phyloP scores from a whole-genome alignment of 352 stramenopile genomes.

The Aphanomyces astaci region DNA sequence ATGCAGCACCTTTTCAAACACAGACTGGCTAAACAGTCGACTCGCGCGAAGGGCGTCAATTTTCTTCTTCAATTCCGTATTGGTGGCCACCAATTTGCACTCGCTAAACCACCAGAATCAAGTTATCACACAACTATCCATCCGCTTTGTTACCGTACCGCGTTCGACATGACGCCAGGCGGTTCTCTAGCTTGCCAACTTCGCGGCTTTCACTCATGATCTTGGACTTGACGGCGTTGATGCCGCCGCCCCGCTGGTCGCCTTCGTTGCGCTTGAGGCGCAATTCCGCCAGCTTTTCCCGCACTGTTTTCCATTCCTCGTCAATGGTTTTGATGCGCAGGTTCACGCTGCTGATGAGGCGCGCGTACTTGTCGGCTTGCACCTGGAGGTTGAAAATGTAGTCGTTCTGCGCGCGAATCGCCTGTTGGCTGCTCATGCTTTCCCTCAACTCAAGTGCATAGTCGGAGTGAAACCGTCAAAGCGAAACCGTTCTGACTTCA shows the following conservation, averaged over 20 bases:
- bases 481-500: not conserved
- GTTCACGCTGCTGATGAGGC: conserved; percentile 61
- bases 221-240: conserved; percentile 55
- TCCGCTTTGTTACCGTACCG: conserved; percentile 11
- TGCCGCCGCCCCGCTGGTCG: conserved; percentile 60
- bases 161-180: conserved; percentile 56
- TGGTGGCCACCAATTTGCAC: conserved; percentile 62
- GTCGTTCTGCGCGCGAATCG: conserved; percentile 45
- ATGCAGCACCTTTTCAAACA: conserved; percentile 71
- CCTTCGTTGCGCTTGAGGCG: conserved; percentile 54
- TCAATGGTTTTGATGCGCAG: conserved; percentile 58
- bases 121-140: not conserved
- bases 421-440: conserved; percentile 6
- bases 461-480: not conserved
- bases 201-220: conserved; percentile 70
- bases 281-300: conserved; percentile 60
- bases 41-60: conserved; percentile 59
- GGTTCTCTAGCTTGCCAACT: conserved; percentile 72
- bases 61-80: conserved; percentile 40
- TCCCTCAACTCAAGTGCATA: not conserved
- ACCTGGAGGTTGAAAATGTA: conserved; percentile 78
- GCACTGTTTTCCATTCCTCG: conserved; percentile 55
- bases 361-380: conserved; percentile 69
- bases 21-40: conserved; percentile 54
- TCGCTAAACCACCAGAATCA: conserved; percentile 24